phyloP scores from a whole-genome alignment of 2,329 filamentous ascomycete species.

The Alternaria burnsii region DNA sequence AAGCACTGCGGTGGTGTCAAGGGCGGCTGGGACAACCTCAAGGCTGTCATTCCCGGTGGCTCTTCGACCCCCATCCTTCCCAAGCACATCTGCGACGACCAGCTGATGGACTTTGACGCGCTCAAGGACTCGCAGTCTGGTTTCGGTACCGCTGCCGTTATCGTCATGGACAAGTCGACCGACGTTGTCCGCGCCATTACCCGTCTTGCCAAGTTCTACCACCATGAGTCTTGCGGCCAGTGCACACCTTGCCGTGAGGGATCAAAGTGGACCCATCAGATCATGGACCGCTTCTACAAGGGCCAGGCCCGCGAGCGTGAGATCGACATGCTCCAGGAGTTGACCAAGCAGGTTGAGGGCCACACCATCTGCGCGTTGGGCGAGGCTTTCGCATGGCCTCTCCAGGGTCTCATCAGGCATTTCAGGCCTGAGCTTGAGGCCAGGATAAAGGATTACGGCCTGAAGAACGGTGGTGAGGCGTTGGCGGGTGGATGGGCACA shows the following conservation, averaged over 20 bases:
- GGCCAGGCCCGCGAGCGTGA: conserved; percentile 88
- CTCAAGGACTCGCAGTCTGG: conserved; percentile 98
- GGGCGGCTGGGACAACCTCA: conserved; percentile 97
- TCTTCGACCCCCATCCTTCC: conserved; percentile 96
- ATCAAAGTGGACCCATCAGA: conserved; percentile 98
- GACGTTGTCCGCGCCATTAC: conserved; percentile 95
- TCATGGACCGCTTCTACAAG: conserved; percentile 95
- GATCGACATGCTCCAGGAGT: conserved; percentile 99
- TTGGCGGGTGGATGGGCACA: conserved; percentile 90
- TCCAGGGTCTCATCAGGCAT: conserved; percentile 97
- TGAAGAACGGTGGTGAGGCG: conserved; percentile 75
- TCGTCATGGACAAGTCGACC: conserved; percentile 98
- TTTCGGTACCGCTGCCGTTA: conserved; percentile 95
- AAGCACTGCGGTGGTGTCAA: conserved; percentile 97
- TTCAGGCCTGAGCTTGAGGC: conserved; percentile 96
- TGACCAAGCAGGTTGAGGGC: conserved; percentile 99
- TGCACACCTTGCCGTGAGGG: conserved; percentile 99
- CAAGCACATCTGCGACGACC: conserved; percentile 87
- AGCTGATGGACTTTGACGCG: conserved; percentile 98
- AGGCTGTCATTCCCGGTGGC: conserved; percentile 93
- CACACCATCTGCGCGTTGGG: conserved; percentile 98
- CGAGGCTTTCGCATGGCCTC: conserved; percentile 97
- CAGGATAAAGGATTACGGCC: conserved; percentile 81
- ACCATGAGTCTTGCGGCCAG: conserved; percentile 97
- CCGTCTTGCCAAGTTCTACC: conserved; percentile 94